Evolutionary conservation across 169 alveolate genomes (phyloP), one percentile per base, ranked within the genome.

Genomic region (Cryptosporidium felis): DNA sequence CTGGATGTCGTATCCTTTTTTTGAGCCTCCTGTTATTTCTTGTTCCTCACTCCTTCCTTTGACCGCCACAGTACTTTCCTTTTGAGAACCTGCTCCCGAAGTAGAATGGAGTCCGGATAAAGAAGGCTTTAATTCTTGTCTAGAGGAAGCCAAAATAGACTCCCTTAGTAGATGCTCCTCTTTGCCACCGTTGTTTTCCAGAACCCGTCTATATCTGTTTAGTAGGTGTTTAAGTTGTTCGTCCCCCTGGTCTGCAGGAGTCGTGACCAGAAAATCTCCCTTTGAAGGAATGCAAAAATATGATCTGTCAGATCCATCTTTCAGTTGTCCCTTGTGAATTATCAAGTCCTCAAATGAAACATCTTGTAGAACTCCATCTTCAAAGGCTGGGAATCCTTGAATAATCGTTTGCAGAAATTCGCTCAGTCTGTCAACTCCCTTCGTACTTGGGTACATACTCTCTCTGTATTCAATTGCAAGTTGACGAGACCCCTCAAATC

Each of bases 381-480:
- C 85, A 51, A 26, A 53, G 16, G 85, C 66, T 14, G 85, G 85
- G 23, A 74, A 74, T 1, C 85, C 85, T 41, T 74, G 85, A 36
- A 74, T 74, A 9, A 74, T 67, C 5, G 85, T 74, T 32, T 74
- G 85, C 21, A 74, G 42, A 49, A 53, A 74, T 3, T 74, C 85
- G 38, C 65, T 53, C n/a, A 74, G 26, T 32, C 28, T 56, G 6
- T 74, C 74, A 34, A 74, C 74, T 5, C 85, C 85, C 0, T 74
- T 74, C 14, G 85, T 74, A 53, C 74, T 53, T n/a, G 74, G 38
- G 40, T 53, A 74, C 41, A 74, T 23, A 38, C 85, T 58, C 23
- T 74, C 85, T n/a, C 85, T 47, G 26, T 74, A 74, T 53, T 74
- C 85, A n/a, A 74, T 74, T 36, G 85, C 85, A 18, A 74, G 53